Evolutionary conservation across 176 grass and related monocot genomes (phyloP), one percentile per base, ranked within the genome.

Genomic region (Musa troglodytarum): DNA sequence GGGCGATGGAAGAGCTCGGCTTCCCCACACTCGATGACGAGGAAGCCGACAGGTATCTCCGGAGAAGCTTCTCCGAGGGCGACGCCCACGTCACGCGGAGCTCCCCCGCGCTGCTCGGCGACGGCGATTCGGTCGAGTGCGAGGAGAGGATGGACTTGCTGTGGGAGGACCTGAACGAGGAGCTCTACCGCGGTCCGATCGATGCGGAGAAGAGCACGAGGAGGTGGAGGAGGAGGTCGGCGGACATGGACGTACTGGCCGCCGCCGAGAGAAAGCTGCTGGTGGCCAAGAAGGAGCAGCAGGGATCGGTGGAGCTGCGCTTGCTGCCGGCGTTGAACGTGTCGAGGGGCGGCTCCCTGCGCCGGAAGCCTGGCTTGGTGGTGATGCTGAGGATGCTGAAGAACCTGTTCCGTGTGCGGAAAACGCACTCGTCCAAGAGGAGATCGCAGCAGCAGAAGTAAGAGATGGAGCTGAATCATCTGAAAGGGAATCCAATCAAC

Each of bases 161-260:
- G 49, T 83, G 85, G 85, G 85, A 87, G 85, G 85, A 83, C 65
- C 83, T 83, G 26, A 87, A 87, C 19, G 85, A 87, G 63, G 80
- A 87, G 69, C 78, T 80, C 3, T 69, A 8, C 16, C 52, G 19
- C 50, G 43, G 34, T 8, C 61, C 15, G 50, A 77, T 84, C 77
- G 78, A 72, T 49, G 61, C 65, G 51, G 80, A 74, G 73, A 75
- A 77, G 81, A 77, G 65, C 29, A 77, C 65, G 26, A 68, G 65
- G 43, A 70, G 68, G 29, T 43, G 34, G 34, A 50, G 68, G 43
- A 20, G 28, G 29, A 49, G 26, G 28, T 69, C 66, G 43, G 34
- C 21, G 43, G 68, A 49, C 43, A 70, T 70, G 34, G 43, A 51
- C 12, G 68, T 9, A 9, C 1, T 70, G 2, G 68, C 17, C 16